Percentiles rank a stretch among this genome's conserved stretches.
These are phyloP conservation scores for Solanum hybrid DNA, from an alignment of 305 asterid genomes.

Conservation along the genomic window DNA sequence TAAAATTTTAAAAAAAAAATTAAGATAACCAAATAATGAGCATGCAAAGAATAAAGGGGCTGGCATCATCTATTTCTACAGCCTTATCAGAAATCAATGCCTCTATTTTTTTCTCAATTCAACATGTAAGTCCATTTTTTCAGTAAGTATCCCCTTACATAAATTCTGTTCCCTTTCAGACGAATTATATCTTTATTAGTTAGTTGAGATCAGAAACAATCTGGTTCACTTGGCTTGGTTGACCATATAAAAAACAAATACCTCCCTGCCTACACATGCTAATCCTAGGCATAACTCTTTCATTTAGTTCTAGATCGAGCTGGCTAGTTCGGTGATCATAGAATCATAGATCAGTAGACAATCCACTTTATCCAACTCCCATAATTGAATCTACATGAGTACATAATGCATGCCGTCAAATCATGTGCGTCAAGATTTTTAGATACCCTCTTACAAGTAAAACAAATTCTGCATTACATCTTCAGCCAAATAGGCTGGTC, in stretches of 20 bases:
- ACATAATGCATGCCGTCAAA: background rate
- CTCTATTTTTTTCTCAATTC: background rate
- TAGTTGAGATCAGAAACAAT: background rate
- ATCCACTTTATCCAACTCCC: background rate
- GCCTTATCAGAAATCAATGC: background rate
- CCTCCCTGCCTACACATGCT: background rate
- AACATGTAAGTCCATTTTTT: background rate
- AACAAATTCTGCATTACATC: background rate
- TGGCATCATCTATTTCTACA: conserved; percentile 1
- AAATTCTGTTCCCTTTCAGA: background rate
- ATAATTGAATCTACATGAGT: background rate
- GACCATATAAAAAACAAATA: background rate
- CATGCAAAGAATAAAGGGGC: background rate
- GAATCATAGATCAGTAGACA: background rate
- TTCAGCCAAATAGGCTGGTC: background rate
- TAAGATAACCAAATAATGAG: background rate
- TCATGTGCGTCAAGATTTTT: background rate
- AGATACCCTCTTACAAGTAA: background rate
- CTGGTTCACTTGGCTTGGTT: background rate
- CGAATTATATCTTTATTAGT: background rate
- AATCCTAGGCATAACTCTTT: background rate
- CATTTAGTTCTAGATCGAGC: background rate
- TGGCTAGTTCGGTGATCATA: background rate
- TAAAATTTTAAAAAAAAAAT: background rate
- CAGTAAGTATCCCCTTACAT: background rate